phyloP scores from a whole-genome alignment of 2,329 filamentous ascomycete species.

The Stagonosporopsis vannaccii region DNA sequence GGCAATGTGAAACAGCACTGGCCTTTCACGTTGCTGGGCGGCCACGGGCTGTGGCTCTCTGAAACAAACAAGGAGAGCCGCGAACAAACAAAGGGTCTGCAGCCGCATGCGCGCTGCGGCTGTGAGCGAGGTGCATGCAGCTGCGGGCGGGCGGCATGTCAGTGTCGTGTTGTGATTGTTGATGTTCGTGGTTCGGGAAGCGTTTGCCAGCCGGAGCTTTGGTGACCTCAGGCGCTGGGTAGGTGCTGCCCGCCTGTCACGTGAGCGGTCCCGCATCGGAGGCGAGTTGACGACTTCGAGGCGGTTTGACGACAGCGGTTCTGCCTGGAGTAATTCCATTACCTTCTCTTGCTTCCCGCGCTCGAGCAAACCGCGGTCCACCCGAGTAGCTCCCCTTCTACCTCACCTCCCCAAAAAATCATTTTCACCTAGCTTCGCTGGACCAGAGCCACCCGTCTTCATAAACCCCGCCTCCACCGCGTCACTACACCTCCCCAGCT shows the following conservation, averaged over 20 bases:
- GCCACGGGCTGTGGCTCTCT: conserved; percentile 2
- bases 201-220: conserved; percentile 1
- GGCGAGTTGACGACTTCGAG: conserved; percentile 10
- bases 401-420: background rate
- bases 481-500: conserved; percentile 26
- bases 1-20: conserved; percentile 30
- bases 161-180: conserved; percentile 2
- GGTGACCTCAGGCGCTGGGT: background rate
- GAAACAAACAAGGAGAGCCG: conserved; percentile 18
- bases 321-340: conserved; percentile 36
- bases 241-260: background rate
- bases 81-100: conserved; percentile 9
- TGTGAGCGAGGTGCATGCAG: conserved; percentile 9
- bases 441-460: conserved; percentile 18
- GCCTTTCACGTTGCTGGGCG: conserved; percentile 12
- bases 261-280: conserved; percentile 14
- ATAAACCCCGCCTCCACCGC: conserved; percentile 37
- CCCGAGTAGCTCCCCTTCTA: background rate
- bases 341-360: conserved; percentile 23
- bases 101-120: conserved; percentile 4
- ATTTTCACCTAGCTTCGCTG: conserved; percentile 8
- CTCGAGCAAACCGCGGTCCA: conserved; percentile 4
- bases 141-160: conserved; percentile 4
- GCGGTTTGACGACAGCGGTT: conserved; percentile 16
- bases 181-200: conserved; percentile 8